Percentiles rank a stretch among this genome's conserved stretches.
These are phyloP conservation scores for Quaeritorhiza haematococci DNA, from an alignment of 371 early-diverging fungal genomes.

Conservation along the genomic window DNA sequence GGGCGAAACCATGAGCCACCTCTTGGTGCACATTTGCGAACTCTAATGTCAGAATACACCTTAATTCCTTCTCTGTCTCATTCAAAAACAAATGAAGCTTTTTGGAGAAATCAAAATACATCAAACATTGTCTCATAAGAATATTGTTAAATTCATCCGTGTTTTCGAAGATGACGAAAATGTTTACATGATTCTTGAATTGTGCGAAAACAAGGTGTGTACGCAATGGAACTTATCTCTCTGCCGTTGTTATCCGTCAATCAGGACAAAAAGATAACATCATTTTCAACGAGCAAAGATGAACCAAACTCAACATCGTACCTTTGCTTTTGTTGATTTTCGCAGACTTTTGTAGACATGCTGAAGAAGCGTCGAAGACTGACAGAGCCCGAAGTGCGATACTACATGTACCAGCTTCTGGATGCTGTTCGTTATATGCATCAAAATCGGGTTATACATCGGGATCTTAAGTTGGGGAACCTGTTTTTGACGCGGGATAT, in stretches of 20 bases:
- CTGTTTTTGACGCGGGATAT: conserved; percentile 78
- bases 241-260: neutral
- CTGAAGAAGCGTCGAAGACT: conserved; percentile 71
- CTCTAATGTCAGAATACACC: conserved; percentile 7
- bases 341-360: conserved; percentile 77
- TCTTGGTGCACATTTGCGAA: neutral
- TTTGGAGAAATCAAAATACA: conserved; percentile 89
- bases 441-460: conserved; percentile 78
- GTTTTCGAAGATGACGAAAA: conserved; percentile 85
- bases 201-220: conserved; percentile 82
- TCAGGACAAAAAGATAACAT: neutral
- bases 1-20: neutral
- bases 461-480: conserved; percentile 98
- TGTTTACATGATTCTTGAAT: conserved; percentile 92
- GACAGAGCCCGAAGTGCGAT: conserved; percentile 86
- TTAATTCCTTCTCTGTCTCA: conserved; percentile 19
- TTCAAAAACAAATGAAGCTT: conserved; percentile 43
- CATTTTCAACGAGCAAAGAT: neutral
- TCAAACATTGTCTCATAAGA: conserved; percentile 64
- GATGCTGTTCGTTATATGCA: conserved; percentile 87
- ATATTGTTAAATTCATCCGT: conserved; percentile 80
- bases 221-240: no score
- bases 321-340: conserved; percentile 4
- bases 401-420: conserved; percentile 80
- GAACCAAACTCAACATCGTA: neutral